Evolutionary conservation across 2,329 filamentous ascomycete species (phyloP).

Genomic region (Fusarium hostae): DNA sequence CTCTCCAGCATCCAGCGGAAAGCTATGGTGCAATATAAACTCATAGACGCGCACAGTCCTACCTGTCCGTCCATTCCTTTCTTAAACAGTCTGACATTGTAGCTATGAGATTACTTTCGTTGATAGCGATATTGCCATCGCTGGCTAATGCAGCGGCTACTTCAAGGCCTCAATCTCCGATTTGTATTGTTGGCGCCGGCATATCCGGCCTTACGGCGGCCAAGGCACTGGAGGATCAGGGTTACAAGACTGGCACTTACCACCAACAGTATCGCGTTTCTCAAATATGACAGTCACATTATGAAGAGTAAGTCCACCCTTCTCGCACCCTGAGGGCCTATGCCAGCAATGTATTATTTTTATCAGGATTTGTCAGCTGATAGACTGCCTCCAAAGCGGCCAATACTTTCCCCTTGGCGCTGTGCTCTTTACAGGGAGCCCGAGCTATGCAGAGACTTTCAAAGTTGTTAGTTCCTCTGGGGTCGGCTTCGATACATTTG

Average conservation of each 20-base stretch:
- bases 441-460: not conserved
- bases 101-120: too few species aligned
- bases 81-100: too few species aligned
- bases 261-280: too few species aligned
- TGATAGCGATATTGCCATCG: not conserved
- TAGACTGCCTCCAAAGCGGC: not conserved
- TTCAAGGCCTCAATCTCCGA: not conserved
- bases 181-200: not conserved
- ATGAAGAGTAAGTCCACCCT: not conserved
- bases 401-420: not conserved
- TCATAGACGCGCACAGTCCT: too few species aligned
- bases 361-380: not conserved
- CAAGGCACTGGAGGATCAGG: not conserved
- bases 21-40: too few species aligned
- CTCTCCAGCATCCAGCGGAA: too few species aligned
- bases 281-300: too few species aligned
- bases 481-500: not conserved
- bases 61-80: too few species aligned
- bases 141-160: not conserved
- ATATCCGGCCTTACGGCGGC: not conserved
- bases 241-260: not conserved
- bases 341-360: too few species aligned
- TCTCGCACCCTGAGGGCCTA: not conserved
- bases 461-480: not conserved
- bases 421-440: not conserved